Evolutionary conservation across 1,284 basidiomycete species (phyloP), one percentile per base, ranked within the genome.

Genomic region (Fomitopsis pinicola): DNA sequence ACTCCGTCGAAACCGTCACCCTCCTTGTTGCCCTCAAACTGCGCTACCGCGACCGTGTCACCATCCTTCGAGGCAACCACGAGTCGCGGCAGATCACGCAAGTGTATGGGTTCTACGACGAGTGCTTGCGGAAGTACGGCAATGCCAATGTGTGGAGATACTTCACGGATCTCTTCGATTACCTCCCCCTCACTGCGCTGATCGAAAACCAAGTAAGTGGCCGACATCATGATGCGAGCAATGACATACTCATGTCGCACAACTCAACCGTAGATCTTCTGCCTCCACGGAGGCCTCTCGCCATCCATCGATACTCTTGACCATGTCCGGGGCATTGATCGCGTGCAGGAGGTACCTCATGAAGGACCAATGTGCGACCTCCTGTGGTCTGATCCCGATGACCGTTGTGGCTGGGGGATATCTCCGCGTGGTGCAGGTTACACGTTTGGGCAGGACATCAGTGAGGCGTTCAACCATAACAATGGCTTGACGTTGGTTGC

Each of bases 71-170:
- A 64, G 97, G 97, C 42, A 99, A 99, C 77, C 97, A 99, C 83
- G 97, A 99, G 79, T 95, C 92, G 64, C 86, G 97, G 72, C 97
- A 99, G 82, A 99, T 99, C 81, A 99, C 97, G 36, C 97, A 99
- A 78, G 97, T 99, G 15, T 99, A 99, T 73, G 97, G 97, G 38
- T 99, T 99, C 76, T 99, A 99, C 79, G 97, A 99, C 82, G 97
- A 99, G 78, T 99, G 97, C 73, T 83, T 98, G 71, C 89, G 97
- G 74, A 99, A 99, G 82, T 99, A 99, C 79, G 97, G 97, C 61
- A 98, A 98, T 78, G 96, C 96, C 71, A 99, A 98, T 74, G 97
- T 99, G 54, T 99, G 97, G 97, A 92, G 97, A 73, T 98, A 91
- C 82, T 99, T 98, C 75, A 98, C 96, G 73, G 97, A 99, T 81